Percentiles rank a stretch among this genome's conserved stretches.
phyloP scores from a whole-genome alignment of 2,329 filamentous ascomycete species.

The Pseudodiploospora longispora region DNA sequence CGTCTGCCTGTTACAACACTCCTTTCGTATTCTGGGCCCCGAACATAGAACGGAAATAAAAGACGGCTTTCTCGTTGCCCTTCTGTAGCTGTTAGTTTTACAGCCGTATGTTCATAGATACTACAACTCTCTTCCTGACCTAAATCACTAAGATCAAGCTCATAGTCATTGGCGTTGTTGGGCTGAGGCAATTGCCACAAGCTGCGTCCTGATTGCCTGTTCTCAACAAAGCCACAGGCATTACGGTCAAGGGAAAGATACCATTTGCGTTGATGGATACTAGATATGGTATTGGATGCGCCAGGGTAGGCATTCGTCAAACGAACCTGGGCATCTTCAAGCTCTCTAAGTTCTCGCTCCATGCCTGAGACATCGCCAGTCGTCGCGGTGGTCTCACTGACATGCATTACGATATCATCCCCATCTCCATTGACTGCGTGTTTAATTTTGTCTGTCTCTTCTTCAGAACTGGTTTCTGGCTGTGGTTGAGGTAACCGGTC shows the following conservation, averaged over 20 bases:
- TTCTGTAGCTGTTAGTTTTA: neutral
- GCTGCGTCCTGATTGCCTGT: conserved; percentile 14
- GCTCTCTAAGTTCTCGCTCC: conserved; percentile 34
- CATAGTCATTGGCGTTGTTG: neutral
- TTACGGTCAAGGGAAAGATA: conserved; percentile 54
- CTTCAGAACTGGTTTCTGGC: conserved; percentile 16
- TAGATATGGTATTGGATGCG: conserved; percentile 56
- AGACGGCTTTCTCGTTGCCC: conserved; percentile 15
- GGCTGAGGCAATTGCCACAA: conserved; percentile 5
- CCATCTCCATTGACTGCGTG: conserved; percentile 5
- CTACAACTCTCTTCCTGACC: too few relatives aligned
- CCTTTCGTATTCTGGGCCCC: conserved; percentile 52
- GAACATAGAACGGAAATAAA: conserved; percentile 53
- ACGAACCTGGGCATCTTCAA: conserved; percentile 46
- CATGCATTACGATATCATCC: conserved; percentile 13
- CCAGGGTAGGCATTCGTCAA: conserved; percentile 58
- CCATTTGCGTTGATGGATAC: conserved; percentile 60
- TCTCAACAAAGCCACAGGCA: conserved; percentile 47
- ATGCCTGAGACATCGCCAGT: conserved; percentile 21
- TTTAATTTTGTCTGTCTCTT: conserved; percentile 7
- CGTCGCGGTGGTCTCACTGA: conserved; percentile 8
- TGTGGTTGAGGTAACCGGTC: neutral
- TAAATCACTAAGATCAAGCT: neutral
- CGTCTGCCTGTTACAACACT: conserved; percentile 58
- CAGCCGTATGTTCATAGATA: too few relatives aligned